Evolutionary conservation across 2,329 filamentous ascomycete species (phyloP).

Genomic region (Ophiostoma montium): DNA sequence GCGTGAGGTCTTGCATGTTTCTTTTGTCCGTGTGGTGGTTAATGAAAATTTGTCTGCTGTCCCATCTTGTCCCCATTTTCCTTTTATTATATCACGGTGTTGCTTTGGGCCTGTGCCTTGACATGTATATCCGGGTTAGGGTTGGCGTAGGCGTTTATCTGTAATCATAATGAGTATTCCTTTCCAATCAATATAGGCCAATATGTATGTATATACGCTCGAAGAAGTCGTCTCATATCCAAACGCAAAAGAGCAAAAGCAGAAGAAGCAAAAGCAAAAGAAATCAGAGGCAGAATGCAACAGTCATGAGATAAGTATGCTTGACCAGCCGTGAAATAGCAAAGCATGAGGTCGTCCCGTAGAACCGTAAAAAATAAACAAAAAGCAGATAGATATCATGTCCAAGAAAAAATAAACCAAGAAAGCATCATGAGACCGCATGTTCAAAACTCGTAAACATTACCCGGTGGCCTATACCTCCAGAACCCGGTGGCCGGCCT

Average conservation of each 20-base stretch:
- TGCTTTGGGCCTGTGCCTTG: not conserved
- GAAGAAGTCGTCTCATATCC: too few relatives aligned
- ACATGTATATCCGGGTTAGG: not conserved
- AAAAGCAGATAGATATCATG: not conserved
- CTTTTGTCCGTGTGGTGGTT: too few relatives aligned
- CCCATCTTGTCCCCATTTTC: not conserved
- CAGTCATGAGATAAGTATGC: too few relatives aligned
- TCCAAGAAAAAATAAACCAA: not conserved
- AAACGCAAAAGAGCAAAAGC: too few relatives aligned
- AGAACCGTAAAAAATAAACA: not conserved
- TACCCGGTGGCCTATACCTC: constrained; percentile 6
- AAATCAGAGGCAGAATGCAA: too few relatives aligned
- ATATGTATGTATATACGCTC: too few relatives aligned
- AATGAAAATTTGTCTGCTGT: too few relatives aligned
- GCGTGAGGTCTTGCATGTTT: too few relatives aligned
- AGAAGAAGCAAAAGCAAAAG: too few relatives aligned
- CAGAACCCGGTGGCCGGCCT: constrained; percentile 30
- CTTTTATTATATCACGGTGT: not conserved
- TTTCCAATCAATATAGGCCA: not conserved
- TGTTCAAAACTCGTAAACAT: too few relatives aligned
- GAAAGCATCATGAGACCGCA: not conserved
- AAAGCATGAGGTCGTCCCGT: too few relatives aligned
- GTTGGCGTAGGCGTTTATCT: not conserved
- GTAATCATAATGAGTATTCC: not conserved
- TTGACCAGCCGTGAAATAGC: too few relatives aligned